A percentile compares a stretch with the other conserved stretches of the same genome.
phyloP scores from a whole-genome alignment of 2,329 filamentous ascomycete species.

The Chalaropsis ovoidea region DNA sequence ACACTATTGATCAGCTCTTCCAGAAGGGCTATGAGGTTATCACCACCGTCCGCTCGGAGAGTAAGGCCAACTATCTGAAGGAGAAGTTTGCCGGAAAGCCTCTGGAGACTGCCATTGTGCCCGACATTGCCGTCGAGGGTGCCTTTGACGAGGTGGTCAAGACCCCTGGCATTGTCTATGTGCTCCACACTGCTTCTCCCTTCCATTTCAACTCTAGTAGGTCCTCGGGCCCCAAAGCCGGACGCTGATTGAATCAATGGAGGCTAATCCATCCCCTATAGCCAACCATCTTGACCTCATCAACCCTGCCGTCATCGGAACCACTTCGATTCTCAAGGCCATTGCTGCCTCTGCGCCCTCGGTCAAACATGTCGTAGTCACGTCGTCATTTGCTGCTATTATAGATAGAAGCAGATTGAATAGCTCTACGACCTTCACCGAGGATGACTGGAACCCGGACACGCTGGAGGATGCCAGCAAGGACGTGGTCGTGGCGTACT shows the following conservation, averaged over 20 bases:
- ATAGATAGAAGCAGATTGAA: slow-evolving; percentile 34
- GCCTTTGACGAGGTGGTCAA: slow-evolving; percentile 58
- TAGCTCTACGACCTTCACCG: slow-evolving; percentile 35
- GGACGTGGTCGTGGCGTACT: slow-evolving; percentile 40
- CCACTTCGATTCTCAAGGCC: slow-evolving; percentile 60
- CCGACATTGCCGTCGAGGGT: slow-evolving; percentile 61
- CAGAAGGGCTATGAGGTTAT: slow-evolving; percentile 42
- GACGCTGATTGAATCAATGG: not conserved
- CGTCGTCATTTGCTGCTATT: slow-evolving; percentile 47
- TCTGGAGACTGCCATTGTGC: slow-evolving; percentile 52
- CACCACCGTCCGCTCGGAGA: slow-evolving; percentile 46
- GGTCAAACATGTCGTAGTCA: slow-evolving; percentile 62
- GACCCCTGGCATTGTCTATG: slow-evolving; percentile 37
- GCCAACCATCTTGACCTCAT: slow-evolving; percentile 45
- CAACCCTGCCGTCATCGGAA: slow-evolving; percentile 49
- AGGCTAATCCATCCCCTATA: slow-evolving; percentile 24
- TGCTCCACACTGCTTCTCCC: slow-evolving; percentile 52
- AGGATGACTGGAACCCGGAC: slow-evolving; percentile 45
- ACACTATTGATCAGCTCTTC: slow-evolving; percentile 47
- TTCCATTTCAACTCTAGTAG: slow-evolving; percentile 45
- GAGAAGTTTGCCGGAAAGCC: slow-evolving; percentile 39
- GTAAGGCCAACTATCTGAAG: slow-evolving; percentile 44
- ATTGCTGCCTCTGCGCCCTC: slow-evolving; percentile 47
- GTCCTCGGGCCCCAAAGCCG: slow-evolving; percentile 21
- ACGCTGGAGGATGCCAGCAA: slow-evolving; percentile 38